Conservation (phyloP, 2,329 filamentous ascomycete species). For the Pyricularia pennisetigena region DNA sequence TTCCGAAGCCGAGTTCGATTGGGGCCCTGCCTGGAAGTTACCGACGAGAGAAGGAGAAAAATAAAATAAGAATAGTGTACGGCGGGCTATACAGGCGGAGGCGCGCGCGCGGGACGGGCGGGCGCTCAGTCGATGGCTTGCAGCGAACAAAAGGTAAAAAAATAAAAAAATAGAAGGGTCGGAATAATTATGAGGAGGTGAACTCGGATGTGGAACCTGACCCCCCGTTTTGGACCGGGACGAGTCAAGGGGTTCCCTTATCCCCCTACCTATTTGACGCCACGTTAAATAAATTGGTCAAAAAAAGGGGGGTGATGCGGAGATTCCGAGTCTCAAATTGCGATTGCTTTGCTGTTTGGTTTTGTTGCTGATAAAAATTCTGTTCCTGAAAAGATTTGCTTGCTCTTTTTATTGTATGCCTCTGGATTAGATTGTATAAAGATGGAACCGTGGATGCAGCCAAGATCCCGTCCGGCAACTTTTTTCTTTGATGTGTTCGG, state of each 20-base stretch:
- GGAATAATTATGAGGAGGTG: neutral
- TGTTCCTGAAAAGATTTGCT: neutral
- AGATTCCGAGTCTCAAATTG: neutral
- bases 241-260: neutral
- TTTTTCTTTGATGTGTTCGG: neutral
- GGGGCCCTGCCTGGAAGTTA: neutral
- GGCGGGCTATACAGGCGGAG: neutral
- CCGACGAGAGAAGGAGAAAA: neutral
- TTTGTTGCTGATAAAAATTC: neutral
- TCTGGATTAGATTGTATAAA: neutral
- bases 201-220: neutral
- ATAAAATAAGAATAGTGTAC: neutral
- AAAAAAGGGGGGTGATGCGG: neutral
- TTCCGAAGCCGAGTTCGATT: neutral
- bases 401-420: neutral
- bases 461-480: neutral
- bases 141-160: neutral
- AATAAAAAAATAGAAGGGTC: neutral
- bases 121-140: neutral
- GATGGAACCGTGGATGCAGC: neutral
- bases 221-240: neutral
- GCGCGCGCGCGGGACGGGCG: neutral
- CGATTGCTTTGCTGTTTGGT: neutral
- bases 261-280: neutral
- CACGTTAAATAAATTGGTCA: neutral